Percentiles rank a stretch among this genome's conserved stretches.
These are phyloP conservation scores for Phyllosticta citriasiana DNA, from an alignment of 2,329 filamentous ascomycete genomes.

Conservation along the genomic window DNA sequence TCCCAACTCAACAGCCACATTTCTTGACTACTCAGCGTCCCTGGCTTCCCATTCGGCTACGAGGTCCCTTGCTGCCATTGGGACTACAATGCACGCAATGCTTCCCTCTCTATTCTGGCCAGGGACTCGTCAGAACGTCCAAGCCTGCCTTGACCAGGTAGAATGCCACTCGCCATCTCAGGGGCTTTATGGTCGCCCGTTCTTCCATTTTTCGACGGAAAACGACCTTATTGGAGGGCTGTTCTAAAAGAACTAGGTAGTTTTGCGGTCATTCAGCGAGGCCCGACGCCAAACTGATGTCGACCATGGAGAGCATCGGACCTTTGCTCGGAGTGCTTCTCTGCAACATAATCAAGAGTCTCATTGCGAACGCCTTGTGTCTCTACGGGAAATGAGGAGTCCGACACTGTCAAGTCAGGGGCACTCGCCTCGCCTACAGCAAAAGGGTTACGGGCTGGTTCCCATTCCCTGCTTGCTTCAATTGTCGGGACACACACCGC, in stretches of 20 bases:
- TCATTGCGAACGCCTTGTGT: not conserved
- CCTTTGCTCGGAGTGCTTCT: not conserved
- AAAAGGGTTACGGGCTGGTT: not conserved
- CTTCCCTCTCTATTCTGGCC: not conserved
- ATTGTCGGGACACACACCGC: not conserved
- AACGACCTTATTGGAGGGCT: too few species aligned
- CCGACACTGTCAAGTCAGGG: not conserved
- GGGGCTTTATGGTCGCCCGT: too few species aligned
- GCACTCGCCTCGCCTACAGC: not conserved
- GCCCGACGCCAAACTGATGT: not conserved
- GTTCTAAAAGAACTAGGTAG: too few species aligned
- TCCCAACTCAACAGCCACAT: not conserved
- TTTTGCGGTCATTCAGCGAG: not conserved
- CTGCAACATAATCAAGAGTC: not conserved
- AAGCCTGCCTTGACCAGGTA: too few species aligned
- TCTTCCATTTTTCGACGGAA: too few species aligned
- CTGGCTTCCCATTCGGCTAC: not conserved
- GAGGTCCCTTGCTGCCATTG: not conserved
- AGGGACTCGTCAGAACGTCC: too few species aligned
- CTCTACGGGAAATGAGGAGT: not conserved
- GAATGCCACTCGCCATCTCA: too few species aligned
- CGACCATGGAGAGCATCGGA: not conserved
- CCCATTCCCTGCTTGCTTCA: not conserved
- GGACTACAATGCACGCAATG: not conserved
- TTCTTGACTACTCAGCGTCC: not conserved